Percentiles rank a stretch among this genome's conserved stretches.
phyloP scores from a whole-genome alignment of 2,329 filamentous ascomycete species.

The Akanthomyces muscarius region DNA sequence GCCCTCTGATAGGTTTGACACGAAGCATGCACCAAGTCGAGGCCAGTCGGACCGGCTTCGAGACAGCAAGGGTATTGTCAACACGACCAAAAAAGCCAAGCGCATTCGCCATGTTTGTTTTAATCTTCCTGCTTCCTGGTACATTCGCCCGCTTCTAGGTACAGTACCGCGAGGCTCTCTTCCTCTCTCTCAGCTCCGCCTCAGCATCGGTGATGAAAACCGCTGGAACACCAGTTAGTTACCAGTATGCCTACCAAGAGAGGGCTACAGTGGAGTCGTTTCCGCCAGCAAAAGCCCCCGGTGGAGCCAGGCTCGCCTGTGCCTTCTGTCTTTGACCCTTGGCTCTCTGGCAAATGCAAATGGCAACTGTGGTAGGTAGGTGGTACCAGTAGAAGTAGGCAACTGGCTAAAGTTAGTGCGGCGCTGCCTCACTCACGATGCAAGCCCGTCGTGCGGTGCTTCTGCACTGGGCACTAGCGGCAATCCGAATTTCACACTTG shows the following conservation, averaged over 20 bases:
- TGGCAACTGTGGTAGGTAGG: no score
- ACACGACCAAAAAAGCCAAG: no score
- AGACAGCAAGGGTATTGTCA: no score
- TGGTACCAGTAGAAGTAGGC: no score
- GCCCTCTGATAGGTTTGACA: neutral
- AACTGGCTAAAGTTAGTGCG: no score
- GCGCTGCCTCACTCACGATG: neutral
- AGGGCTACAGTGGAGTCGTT: neutral
- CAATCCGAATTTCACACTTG: neutral
- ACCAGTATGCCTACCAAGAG: neutral
- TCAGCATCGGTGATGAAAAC: neutral
- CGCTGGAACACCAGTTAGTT: neutral
- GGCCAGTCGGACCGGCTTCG: neutral
- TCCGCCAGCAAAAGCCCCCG: neutral
- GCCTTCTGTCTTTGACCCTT: neutral
- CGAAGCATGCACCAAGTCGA: no score
- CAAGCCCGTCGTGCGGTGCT: constrained; percentile 11
- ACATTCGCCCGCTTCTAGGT: no score
- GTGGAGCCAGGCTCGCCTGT: neutral
- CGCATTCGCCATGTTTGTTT: no score
- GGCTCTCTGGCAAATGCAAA: neutral
- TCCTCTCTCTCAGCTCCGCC: neutral
- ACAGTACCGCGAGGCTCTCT: no score
- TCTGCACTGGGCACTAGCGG: constrained; percentile 9
- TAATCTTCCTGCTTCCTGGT: no score